Base-by-base conservation (phyloP, 2,329 filamentous ascomycete species). In the Pseudocercospora eumusae region DNA sequence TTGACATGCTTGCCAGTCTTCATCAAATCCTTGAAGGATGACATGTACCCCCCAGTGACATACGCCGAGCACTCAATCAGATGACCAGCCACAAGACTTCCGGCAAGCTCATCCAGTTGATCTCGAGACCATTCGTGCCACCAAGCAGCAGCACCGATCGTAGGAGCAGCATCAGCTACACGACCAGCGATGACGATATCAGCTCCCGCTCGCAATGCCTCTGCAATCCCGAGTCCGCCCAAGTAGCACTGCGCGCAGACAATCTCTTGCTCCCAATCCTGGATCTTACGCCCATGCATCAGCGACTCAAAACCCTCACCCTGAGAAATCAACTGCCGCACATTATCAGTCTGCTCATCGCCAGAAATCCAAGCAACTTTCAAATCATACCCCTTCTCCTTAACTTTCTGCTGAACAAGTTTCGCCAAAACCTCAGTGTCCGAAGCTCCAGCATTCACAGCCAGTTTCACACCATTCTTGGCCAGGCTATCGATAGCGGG, bases 341-440 rank as follows among this genome's bases (percentile, higher is more conserved):
- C 59, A 50, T 60, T 62, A 8, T 67, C 63, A 13, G 60, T 65
- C 59, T 64, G 59, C 63, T 80, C 77, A 64, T 81, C 79, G 1
- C 79, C 79, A 27, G 76, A 76, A 20, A 81, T 74, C 77, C 77
- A 81, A 8, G 79, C 79, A 9, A 81, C 74, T 69, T 75, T 79
- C 36, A 81, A 66, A 59, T 75, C 68, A 31, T 80, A 63, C 1
- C 75, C 73, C 55, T 76, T 78, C 23, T 71, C 68, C 50, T 70
- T 64, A 20, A 79, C 66, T 74, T 78, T 76, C 13, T 72, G 63
- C 23, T 62, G 68, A 2, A 80, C 77, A 50, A 73, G 73, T 15
- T 77, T 68, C 58, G 77, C 78, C 5, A 81, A 69, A 9, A 70
- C 74, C 59, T 76, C 70, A 0, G 78, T 78, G 63, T 80, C 78